These are phyloP conservation scores for Cryptococcus wingfieldii DNA, from an alignment of 1,284 basidiomycete genomes.

Conservation along the genomic window DNA sequence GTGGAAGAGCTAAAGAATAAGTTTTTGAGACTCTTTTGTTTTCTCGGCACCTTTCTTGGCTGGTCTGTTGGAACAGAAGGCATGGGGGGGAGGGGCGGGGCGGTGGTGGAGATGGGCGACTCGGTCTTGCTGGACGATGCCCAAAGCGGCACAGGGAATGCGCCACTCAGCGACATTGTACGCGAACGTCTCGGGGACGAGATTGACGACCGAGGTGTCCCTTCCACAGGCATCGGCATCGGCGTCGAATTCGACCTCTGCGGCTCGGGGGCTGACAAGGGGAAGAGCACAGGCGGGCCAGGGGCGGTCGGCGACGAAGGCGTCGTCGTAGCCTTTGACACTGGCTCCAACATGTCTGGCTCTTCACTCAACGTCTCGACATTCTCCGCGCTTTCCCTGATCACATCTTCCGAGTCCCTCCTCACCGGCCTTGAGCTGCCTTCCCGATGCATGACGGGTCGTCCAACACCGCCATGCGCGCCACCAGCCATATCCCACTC, in stretches of 20 bases:
- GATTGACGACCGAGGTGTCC: background rate
- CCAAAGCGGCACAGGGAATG: slow-evolving; percentile 2
- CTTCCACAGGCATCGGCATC: background rate
- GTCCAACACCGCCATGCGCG: background rate
- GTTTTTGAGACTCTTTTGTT: slow-evolving; percentile 30
- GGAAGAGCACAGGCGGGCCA: background rate
- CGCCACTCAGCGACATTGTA: slow-evolving; percentile 19
- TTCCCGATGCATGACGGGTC: background rate
- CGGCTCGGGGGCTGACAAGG: background rate
- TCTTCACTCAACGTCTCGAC: background rate
- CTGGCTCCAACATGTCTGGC: background rate
- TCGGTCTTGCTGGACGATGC: background rate
- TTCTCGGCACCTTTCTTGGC: slow-evolving; percentile 9
- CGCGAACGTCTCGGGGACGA: slow-evolving; percentile 6
- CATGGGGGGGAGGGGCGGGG: background rate
- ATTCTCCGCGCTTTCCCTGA: background rate
- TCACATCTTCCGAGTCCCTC: slow-evolving; percentile 10
- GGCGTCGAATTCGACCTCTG: background rate
- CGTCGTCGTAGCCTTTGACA: background rate
- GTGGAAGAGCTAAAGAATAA: slow-evolving; percentile 25
- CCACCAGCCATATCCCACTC: slow-evolving; percentile 1
- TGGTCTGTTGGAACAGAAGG: slow-evolving; percentile 6
- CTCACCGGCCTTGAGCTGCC: background rate
- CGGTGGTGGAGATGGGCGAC: background rate
- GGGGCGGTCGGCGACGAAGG: background rate